phyloP scores from a whole-genome alignment of 257 asterid species.

The Vinca minor region DNA sequence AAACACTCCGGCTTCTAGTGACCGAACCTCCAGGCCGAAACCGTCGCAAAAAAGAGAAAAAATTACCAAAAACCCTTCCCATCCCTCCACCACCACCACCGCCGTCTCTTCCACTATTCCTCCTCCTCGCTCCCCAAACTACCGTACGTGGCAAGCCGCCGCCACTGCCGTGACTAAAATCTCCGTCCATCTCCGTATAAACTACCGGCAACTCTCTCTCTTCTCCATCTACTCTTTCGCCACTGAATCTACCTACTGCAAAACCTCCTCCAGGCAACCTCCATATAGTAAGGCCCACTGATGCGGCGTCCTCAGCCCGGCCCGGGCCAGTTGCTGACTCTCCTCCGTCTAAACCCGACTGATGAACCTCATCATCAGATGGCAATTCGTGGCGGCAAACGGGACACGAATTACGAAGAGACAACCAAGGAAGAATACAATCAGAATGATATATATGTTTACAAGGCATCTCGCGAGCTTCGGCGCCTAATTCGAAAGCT shows the following conservation, averaged over 20 bases:
- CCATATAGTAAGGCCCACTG: conserved; percentile 63
- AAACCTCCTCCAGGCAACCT: conserved; percentile 63
- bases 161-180: conserved; percentile 39
- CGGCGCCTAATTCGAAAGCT: conserved; percentile 49
- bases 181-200: conserved; percentile 60
- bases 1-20: conserved; percentile 34
- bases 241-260: conserved; percentile 60
- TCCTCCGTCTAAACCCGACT: background rate
- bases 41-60: conserved; percentile 49
- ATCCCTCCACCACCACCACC: conserved; percentile 28
- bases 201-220: conserved; percentile 48
- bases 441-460: conserved; percentile 64
- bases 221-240: conserved; percentile 25
- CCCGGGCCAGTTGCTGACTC: background rate
- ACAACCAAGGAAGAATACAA: conserved; percentile 72
- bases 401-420: conserved; percentile 65
- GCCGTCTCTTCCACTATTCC: conserved; percentile 31
- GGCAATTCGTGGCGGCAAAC: conserved; percentile 48
- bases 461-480: conserved; percentile 76
- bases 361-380: conserved; percentile 18
- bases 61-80: conserved; percentile 42
- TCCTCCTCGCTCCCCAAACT: conserved; percentile 57
- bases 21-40: conserved; percentile 24
- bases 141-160: conserved; percentile 32
- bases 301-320: conserved; percentile 21